Base-by-base conservation (phyloP, 2,329 filamentous ascomycete genomes). In the Kalmusia sp. region DNA sequence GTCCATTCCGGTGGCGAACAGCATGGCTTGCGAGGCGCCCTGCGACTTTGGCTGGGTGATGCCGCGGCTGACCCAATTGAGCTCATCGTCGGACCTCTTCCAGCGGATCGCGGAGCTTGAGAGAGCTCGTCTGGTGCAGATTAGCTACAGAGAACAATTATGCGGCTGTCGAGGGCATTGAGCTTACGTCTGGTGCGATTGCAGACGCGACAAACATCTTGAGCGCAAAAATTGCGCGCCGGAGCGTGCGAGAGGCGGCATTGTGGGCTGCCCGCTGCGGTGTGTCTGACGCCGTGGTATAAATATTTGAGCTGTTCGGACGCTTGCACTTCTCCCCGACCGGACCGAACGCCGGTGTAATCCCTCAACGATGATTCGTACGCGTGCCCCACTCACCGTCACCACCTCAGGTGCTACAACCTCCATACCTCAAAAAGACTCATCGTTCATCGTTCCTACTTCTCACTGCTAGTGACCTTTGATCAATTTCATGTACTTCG, bases 21-120 rank as follows among this genome's bases (percentile, higher is more conserved):
- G 84, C 96, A 99, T 99, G 61, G 96, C 95, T 81, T 99, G 95
- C 35, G 95, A 98, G 50, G 96, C 95, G 64, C 95, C 95, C 81
- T 99, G 95, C 28, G 93, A 95, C 81, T 97, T 98, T 73, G 93
- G 93, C 79, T 98, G 93, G 22, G 95, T 99, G 80, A 99, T 93
- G 73, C 82, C 76, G 57, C 86, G 81, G 56, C 93, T 97, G 72
- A 93, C 82, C 75, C 86, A 91, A 83, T 99, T 99, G 60, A 77
- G 67, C 52, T 71, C 71, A 61, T 67, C 59, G 52, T 75, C 72
- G 40, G 66, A 62, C 59, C 62, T 68, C 48, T 64, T 59, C 52
- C 55, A 52, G 60, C 67, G 71, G 45, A 62, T 46, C 37, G 68
- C 54, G 47, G 67, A 70, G 64, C 63, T 70, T 31, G 71, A 72